Evolutionary conservation across 192 early-diverging fungal species (phyloP).

Genomic region (Coemansia sp.): DNA sequence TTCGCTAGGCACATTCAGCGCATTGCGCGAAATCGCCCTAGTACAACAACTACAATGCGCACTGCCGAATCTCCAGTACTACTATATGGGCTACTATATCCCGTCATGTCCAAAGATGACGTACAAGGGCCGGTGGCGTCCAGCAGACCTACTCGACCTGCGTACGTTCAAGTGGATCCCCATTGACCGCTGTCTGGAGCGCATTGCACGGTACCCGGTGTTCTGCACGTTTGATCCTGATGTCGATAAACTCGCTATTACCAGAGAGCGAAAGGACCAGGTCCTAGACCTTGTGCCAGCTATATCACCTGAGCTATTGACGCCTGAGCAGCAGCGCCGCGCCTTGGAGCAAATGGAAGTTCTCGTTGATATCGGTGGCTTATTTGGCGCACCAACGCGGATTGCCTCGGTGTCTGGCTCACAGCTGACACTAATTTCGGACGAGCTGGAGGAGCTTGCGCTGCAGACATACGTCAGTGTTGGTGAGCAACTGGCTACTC

Average conservation of each 20-base stretch:
- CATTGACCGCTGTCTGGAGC: conserved; percentile 40
- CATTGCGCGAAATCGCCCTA: conserved; percentile 79
- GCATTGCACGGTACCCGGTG: conserved; percentile 33
- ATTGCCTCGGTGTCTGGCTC: not conserved
- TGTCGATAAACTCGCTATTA: conserved; percentile 15
- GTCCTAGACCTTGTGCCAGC: conserved; percentile 15
- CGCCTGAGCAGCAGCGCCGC: not conserved
- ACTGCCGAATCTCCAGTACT: conserved; percentile 63
- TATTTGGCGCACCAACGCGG: not conserved
- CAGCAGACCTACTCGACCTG: conserved; percentile 81
- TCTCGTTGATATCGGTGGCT: conserved; percentile 4
- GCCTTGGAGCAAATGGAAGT: not conserved
- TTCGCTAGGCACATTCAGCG: conserved; percentile 82
- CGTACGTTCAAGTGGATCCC: conserved; percentile 51
- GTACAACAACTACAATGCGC: conserved; percentile 52
- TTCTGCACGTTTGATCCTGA: conserved; percentile 45
- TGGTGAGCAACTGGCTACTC: conserved; percentile 20
- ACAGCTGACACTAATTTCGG: conserved; percentile 12
- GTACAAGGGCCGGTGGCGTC: conserved; percentile 89
- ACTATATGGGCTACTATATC: conserved; percentile 96
- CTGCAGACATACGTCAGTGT: conserved; percentile 28
- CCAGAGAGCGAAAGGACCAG: conserved; percentile 17
- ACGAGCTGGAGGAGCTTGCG: conserved; percentile 13
- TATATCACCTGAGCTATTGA: conserved; percentile 8
- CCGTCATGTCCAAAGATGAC: conserved; percentile 90